Evolutionary conservation across 768 basidiomycete species (phyloP).

Genomic region (Lactarius pseudohatsudake): DNA sequence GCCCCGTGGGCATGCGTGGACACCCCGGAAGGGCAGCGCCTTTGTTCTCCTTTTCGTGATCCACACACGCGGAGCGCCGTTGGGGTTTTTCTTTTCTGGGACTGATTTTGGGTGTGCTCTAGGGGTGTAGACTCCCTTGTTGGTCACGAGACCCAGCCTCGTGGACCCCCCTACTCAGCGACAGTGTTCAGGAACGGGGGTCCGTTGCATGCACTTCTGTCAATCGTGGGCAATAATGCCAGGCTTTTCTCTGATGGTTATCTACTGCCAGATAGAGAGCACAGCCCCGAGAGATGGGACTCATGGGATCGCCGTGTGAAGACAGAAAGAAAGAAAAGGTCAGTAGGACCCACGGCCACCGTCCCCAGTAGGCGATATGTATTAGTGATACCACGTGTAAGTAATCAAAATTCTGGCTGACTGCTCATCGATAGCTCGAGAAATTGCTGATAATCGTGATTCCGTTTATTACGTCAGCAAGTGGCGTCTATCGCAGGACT

Average conservation of each 20-base stretch:
- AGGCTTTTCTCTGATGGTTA: background rate
- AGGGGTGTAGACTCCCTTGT: background rate
- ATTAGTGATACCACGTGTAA: background rate
- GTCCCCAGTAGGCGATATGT: no score
- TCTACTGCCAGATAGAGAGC: background rate
- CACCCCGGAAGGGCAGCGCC: background rate
- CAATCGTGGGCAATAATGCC: background rate
- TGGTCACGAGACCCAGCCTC: constrained; percentile 14
- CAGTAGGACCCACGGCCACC: background rate
- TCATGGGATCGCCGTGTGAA: background rate
- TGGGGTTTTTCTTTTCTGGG: constrained; percentile 11
- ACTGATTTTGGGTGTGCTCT: background rate
- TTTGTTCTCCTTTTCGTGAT: background rate
- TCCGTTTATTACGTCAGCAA: background rate
- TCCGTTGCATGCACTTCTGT: background rate
- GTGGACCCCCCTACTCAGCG: background rate
- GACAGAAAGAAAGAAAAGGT: background rate
- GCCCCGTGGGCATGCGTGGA: background rate
- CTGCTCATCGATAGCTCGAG: background rate
- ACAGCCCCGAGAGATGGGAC: background rate
- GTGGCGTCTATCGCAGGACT: no score
- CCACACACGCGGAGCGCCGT: constrained; percentile 14
- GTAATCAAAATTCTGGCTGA: background rate
- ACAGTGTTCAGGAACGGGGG: background rate
- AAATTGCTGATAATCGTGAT: background rate